phyloP scores from a whole-genome alignment of 805 yeast genomes.

The Pichia nanzhaoensis region DNA sequence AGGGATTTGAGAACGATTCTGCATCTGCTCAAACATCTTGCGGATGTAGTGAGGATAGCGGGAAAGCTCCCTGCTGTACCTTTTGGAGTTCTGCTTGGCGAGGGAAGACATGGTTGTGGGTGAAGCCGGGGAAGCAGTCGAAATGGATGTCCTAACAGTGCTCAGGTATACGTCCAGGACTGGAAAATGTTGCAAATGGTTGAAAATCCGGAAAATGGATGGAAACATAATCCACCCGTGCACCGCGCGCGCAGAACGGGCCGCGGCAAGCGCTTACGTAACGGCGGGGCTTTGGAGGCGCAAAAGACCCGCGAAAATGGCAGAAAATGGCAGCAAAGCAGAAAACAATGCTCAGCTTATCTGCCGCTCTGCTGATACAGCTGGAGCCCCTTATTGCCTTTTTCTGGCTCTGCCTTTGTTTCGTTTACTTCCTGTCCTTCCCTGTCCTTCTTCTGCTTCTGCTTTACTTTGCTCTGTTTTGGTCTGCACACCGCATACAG shows the following conservation, averaged over 20 bases:
- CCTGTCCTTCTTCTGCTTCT: neutral
- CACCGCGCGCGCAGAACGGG: neutral
- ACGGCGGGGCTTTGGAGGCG: too few species aligned
- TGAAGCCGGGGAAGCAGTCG: too few species aligned
- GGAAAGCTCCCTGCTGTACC: conserved; percentile 28
- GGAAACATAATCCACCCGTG: neutral
- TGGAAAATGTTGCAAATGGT: too few species aligned
- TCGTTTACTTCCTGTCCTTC: neutral
- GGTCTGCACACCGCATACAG: too few species aligned
- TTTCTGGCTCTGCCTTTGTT: too few species aligned
- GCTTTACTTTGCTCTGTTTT: neutral
- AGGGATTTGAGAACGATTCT: conserved; percentile 27
- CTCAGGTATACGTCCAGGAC: too few species aligned
- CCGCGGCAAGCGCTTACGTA: too few species aligned
- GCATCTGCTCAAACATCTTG: conserved; percentile 26
- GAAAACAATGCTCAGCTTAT: neutral
- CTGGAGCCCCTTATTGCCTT: too few species aligned
- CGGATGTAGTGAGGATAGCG: conserved; percentile 25
- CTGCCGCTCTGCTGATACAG: too few species aligned
- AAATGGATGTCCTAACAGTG: too few species aligned
- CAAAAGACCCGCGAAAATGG: too few species aligned
- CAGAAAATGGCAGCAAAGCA: too few species aligned
- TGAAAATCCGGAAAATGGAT: neutral
- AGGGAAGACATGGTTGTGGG: conserved; percentile 5
- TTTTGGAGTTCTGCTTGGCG: conserved; percentile 17